These are phyloP conservation scores for Pelargonium nanum DNA, from an alignment of 345 rosid genomes.

Conservation along the genomic window DNA sequence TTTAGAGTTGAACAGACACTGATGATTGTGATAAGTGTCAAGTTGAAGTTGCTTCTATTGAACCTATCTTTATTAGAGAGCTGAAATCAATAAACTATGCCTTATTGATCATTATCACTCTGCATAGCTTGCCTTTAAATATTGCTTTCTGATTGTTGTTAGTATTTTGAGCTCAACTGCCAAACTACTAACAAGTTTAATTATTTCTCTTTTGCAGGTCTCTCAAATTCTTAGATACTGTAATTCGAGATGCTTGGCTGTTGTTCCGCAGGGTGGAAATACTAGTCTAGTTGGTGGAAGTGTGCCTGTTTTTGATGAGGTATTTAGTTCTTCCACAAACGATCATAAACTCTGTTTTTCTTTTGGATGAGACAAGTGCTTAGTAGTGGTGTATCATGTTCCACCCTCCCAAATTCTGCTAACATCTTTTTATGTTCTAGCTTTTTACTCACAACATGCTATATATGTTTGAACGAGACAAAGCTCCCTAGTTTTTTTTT, in stretches of 20 bases:
- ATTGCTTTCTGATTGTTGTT: background rate
- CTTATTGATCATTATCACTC: background rate
- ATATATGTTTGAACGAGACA: background rate
- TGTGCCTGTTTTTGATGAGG: slow-evolving; percentile 97
- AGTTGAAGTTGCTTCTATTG: too few species aligned
- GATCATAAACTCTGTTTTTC: background rate
- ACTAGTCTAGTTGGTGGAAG: slow-evolving; percentile 99
- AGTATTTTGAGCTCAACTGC: background rate
- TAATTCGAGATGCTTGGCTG: slow-evolving; percentile 71
- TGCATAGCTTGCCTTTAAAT: background rate
- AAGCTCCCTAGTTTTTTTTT: background rate
- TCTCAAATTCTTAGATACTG: slow-evolving; percentile 69
- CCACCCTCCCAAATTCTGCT: too few species aligned
- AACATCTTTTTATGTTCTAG: background rate
- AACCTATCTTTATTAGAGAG: too few species aligned
- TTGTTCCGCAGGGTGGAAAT: slow-evolving; percentile 98
- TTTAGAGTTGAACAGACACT: too few species aligned
- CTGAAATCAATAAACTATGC: too few species aligned
- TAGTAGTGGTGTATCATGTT: background rate
- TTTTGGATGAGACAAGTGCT: background rate
- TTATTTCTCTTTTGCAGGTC: slow-evolving; percentile 40
- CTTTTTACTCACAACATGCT: background rate
- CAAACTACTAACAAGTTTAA: background rate
- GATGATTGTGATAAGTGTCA: too few species aligned
- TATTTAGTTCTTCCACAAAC: slow-evolving; percentile 13